Percentiles rank a stretch among this genome's conserved stretches.
These are phyloP conservation scores for Alternaria sp. DNA, from an alignment of 2,329 filamentous ascomycete genomes.

Conservation along the genomic window DNA sequence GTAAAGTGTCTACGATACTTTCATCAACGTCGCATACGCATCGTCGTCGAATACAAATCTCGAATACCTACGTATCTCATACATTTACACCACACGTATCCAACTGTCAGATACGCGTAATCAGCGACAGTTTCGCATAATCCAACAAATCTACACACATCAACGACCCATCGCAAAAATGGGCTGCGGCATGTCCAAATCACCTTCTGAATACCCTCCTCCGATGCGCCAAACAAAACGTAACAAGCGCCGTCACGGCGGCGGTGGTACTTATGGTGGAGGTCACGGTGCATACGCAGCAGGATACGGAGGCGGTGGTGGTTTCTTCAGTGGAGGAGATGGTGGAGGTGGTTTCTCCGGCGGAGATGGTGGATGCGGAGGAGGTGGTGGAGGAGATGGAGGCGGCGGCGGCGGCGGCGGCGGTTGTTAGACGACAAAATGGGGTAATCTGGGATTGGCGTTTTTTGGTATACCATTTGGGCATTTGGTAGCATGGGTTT, in stretches of 20 bases:
- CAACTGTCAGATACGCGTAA: background rate
- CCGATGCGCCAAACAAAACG: slow-evolving; percentile 18
- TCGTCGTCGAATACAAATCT: background rate
- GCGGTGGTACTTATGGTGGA: background rate
- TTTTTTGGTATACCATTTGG: background rate
- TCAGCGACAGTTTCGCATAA: background rate
- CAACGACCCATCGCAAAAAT: slow-evolving; percentile 12
- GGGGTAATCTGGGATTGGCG: background rate
- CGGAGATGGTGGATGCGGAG: slow-evolving; percentile 17
- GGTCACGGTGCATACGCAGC: background rate
- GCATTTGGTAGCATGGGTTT: background rate
- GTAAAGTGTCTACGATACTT: background rate
- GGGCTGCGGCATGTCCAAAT: slow-evolving; percentile 33
- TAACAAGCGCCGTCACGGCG: background rate
- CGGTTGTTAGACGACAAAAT: background rate
- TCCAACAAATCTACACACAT: background rate
- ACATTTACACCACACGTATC: background rate
- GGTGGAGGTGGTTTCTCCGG: slow-evolving; percentile 11
- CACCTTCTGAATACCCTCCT: slow-evolving; percentile 15
- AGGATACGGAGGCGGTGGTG: slow-evolving; percentile 9
- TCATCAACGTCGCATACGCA: too few relatives aligned
- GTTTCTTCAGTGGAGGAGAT: slow-evolving; percentile 9
- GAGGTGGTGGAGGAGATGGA: slow-evolving; percentile 17
- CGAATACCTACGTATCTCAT: background rate
- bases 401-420: slow-evolving; percentile 14